Evolutionary conservation across 164 flowering plant species (phyloP), one percentile per base, ranked within the genome.

Genomic region (Hamamelis virginiana): DNA sequence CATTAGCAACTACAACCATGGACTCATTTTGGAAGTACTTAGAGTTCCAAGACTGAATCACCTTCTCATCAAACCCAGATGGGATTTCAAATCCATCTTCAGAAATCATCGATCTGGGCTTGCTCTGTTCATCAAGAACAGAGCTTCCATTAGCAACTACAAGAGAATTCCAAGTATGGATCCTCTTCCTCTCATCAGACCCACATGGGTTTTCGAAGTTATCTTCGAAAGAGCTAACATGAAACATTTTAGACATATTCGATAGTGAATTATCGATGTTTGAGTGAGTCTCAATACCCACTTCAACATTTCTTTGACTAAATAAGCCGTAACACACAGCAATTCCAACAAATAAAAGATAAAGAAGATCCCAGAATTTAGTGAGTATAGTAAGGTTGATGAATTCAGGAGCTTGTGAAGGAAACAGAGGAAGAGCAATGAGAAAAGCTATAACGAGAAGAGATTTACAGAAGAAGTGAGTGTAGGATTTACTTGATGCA

Each of bases 401-500:
- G 59, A 76, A 81, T 6, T 64, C 77, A 16, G 80, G 75, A 65
- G 80, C 77, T 74, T 87, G 82, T 26, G 91, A 84, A 76, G 97
- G 91, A 67, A 89, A 84, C 41, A 91, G 71, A 0, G 92, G 88
- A 26, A 93, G 64, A 18, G 78, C 57, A 59, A 80, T 68, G 51
- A 90, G 75, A 65, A 84, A 72, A 19, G 84, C 27, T 16, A 72
- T 69, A 33, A 88, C 65, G 47, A 81, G 43, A 44, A 87, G 57
- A 74, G 79, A 72, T 81, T 88, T 88, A 61, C 65, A 75, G 60
- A 87, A 66, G 74, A 84, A 76, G 69, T 70, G 72, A 15, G 80
- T 59, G 63, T 44, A 75, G 68, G 80, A 76, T 77, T 64, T 71
- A 44, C 55, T 67, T 72, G 58, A 48, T 2, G 53, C 13, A 50